Conservation (phyloP, 108 stramenopile species). For the Conticribra weissflogii region DNA sequence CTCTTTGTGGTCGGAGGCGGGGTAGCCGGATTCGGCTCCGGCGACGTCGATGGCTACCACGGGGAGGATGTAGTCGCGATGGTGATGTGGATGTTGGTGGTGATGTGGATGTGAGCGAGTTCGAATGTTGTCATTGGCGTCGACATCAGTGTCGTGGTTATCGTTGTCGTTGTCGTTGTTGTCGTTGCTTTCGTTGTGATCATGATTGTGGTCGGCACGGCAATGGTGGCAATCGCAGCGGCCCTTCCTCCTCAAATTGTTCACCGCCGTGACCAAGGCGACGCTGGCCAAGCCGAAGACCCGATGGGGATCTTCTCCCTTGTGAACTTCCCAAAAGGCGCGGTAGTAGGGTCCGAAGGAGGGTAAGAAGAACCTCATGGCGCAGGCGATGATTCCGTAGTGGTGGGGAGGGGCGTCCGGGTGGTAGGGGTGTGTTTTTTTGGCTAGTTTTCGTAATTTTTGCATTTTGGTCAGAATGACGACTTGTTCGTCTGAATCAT, state of each 20-base stretch:
- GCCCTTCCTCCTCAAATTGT: conserved; percentile 27
- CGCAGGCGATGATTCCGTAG: conserved; percentile 42
- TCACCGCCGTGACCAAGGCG: conserved; percentile 40
- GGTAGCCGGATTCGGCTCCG: conserved; percentile 39
- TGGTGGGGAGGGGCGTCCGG: conserved; percentile 44
- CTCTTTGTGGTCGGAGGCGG: conserved; percentile 35
- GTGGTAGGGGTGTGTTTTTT: conserved; percentile 31
- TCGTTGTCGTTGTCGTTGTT: not conserved
- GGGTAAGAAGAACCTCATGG: conserved; percentile 44
- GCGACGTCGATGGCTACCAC: conserved; percentile 42
- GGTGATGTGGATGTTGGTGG: too few relatives aligned
- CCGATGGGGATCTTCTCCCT: conserved; percentile 41
- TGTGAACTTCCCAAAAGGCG: conserved; percentile 45
- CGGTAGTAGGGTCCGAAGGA: conserved; percentile 36
- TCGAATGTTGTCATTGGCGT: too few relatives aligned
- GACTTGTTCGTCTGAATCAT: not conserved
- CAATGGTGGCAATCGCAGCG: conserved; percentile 21
- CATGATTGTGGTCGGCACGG: conserved; percentile 4
- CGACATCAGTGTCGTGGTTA: not conserved
- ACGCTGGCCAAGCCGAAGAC: conserved; percentile 45
- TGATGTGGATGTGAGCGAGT: too few relatives aligned
- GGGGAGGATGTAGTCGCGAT: conserved; percentile 29
- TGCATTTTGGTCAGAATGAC: not conserved
- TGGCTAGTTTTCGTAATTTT: conserved; percentile 3
- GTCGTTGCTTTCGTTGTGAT: not conserved